Conservation (phyloP, 306 rosid species). For the Heteromeles arbutifolia region DNA sequence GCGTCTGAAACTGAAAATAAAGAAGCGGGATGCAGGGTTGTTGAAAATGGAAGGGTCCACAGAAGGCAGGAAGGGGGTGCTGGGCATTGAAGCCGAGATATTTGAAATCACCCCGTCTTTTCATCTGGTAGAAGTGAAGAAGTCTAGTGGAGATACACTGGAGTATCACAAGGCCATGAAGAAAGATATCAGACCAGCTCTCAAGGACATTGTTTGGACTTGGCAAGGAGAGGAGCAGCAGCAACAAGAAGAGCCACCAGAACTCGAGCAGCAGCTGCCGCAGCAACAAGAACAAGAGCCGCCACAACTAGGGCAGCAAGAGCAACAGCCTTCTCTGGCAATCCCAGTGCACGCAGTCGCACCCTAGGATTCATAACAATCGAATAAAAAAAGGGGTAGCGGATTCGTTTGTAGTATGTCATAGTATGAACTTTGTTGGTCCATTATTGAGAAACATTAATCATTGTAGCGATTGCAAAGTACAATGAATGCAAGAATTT, state of each 20-base stretch:
- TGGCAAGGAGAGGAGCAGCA: conserved; percentile 89
- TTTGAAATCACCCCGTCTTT: conserved; percentile 69
- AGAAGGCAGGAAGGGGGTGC: conserved; percentile 68
- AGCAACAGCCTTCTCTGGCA: conserved; percentile 26
- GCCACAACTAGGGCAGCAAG: conserved; percentile 15
- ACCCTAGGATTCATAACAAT: conserved; percentile 6
- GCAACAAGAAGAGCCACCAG: conserved; percentile 19
- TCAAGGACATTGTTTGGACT: conserved; percentile 80
- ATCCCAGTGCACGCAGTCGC: conserved; percentile 17
- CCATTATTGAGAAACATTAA: neutral
- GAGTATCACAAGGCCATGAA: conserved; percentile 68
- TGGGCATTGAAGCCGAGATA: conserved; percentile 71
- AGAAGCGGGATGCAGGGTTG: conserved; percentile 68
- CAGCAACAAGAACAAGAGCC: conserved; percentile 19
- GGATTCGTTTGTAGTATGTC: neutral
- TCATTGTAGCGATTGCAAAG: neutral
- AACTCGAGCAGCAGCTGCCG: conserved; percentile 23
- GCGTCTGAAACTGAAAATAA: conserved; percentile 50
- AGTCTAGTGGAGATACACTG: conserved; percentile 65
- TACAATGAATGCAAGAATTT: neutral
- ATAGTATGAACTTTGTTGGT: neutral
- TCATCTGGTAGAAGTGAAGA: conserved; percentile 77
- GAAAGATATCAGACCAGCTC: conserved; percentile 72
- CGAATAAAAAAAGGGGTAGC: neutral
- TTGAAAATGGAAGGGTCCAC: conserved; percentile 66